Evolutionary conservation across 1,284 basidiomycete genomes (phyloP).

Genomic region (Cutaneotrichosporon curvatum): DNA sequence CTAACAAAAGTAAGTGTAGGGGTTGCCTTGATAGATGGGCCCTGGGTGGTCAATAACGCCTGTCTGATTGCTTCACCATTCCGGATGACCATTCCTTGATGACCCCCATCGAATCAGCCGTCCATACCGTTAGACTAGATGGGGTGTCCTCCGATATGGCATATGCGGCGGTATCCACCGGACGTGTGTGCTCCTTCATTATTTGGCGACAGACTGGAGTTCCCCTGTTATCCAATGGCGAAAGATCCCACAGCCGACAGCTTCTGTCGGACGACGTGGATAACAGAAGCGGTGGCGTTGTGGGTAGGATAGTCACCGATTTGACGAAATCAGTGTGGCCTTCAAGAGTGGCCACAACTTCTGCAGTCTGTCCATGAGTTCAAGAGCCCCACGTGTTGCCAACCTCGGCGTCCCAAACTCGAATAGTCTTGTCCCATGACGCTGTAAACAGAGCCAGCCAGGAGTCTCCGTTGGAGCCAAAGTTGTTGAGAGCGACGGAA

Average conservation of each 20-base stretch:
- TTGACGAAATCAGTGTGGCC: conserved; percentile 86
- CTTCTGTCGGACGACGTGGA: conserved; percentile 89
- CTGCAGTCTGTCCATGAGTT: conserved; percentile 54
- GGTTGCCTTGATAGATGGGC: too few relatives aligned
- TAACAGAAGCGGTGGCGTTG: conserved; percentile 55
- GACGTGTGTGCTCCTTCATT: conserved; percentile 28
- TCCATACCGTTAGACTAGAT: conserved; percentile 52
- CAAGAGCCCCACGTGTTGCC: conserved; percentile 23
- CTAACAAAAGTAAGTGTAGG: conserved; percentile 14
- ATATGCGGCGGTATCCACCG: conserved; percentile 33
- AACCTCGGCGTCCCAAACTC: conserved; percentile 71
- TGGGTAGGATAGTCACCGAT: conserved; percentile 61
- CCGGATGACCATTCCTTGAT: conserved; percentile 51
- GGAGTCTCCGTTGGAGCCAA: conserved; percentile 23
- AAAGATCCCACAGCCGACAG: conserved; percentile 71
- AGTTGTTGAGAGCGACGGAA: conserved; percentile 57
- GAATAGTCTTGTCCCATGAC: conserved; percentile 88
- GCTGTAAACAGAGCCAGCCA: conserved; percentile 59
- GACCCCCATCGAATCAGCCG: conserved; percentile 77
- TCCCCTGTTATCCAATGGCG: conserved; percentile 43
- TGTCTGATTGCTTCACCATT: conserved; percentile 3
- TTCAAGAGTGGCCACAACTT: conserved; percentile 59
- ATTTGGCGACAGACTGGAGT: conserved; percentile 57
- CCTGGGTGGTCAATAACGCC: too few relatives aligned
- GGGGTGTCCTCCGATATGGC: conserved; percentile 33